phyloP scores from a whole-genome alignment of 352 stramenopile species.

The Globisporangium parvum region DNA sequence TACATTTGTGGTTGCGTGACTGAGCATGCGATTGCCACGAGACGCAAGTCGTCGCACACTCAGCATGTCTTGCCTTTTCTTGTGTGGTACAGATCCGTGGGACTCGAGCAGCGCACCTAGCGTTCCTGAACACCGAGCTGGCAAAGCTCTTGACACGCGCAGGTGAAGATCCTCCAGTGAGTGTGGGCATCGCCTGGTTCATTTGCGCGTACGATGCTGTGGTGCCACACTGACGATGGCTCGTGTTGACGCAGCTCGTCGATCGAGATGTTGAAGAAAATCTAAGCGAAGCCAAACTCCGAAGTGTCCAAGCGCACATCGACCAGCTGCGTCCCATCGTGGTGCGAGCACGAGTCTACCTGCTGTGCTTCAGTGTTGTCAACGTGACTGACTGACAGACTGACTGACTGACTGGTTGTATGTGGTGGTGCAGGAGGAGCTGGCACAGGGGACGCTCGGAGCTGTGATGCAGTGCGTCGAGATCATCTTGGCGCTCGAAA shows the following conservation, averaged over 20 bases:
- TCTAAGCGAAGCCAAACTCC: conserved; percentile 9
- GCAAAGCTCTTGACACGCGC: no score
- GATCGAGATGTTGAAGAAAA: conserved; percentile 4
- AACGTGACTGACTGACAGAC: not conserved
- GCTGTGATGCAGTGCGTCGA: conserved; percentile 3
- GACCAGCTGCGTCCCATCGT: conserved; percentile 5
- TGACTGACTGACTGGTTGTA: not conserved
- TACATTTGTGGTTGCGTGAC: not conserved
- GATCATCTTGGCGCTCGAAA: conserved; percentile 10
- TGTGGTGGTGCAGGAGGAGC: conserved; percentile 3
- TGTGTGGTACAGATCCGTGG: conserved; percentile 11
- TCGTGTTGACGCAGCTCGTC: not conserved
- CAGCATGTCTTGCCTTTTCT: no score
- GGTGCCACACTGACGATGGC: not conserved
- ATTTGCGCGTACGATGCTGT: not conserved
- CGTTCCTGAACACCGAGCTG: conserved; percentile 2
- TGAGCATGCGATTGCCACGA: not conserved
- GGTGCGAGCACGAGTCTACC: not conserved
- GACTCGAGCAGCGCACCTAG: not conserved
- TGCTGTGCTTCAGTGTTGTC: not conserved
- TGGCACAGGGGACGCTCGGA: conserved; percentile 4
- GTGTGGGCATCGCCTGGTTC: not conserved
- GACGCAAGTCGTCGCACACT: not conserved
- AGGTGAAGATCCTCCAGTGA: no score
- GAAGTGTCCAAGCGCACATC: conserved; percentile 4